Percentiles rank a stretch among this genome's conserved stretches.
phyloP scores from a whole-genome alignment of 225 moss, liverwort and hornwort genomes.

The Sphagnum tenellum region DNA sequence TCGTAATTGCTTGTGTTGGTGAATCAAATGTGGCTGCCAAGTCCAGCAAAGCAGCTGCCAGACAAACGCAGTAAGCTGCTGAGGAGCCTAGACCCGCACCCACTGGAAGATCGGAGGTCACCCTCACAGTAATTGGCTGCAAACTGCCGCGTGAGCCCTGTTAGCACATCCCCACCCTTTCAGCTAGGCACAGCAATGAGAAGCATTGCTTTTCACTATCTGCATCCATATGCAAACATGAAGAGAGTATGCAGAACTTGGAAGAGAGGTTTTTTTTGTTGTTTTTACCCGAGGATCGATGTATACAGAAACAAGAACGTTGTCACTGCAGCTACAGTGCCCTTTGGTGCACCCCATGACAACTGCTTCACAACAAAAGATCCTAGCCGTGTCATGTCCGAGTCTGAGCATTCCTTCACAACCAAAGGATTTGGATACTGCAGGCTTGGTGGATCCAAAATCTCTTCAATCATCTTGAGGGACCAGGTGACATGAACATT shows the following conservation, averaged over 20 bases:
- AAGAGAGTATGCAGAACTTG: not conserved
- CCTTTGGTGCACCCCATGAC: constrained; percentile 22
- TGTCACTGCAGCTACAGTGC: constrained; percentile 61
- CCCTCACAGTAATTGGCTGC: constrained; percentile 62
- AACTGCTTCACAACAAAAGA: constrained; percentile 54
- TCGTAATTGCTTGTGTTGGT: constrained; percentile 10
- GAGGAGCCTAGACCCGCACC: constrained; percentile 97
- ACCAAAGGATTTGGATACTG: constrained; percentile 22
- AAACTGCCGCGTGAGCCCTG: constrained; percentile 71
- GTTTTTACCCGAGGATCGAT: constrained; percentile 72
- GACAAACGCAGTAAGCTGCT: constrained; percentile 85
- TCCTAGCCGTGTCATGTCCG: constrained; percentile 29
- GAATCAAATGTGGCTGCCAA: constrained; percentile 53
- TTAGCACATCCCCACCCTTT: constrained; percentile 37
- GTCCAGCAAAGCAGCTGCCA: constrained; percentile 67
- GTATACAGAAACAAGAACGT: constrained; percentile 73
- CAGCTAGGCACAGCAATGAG: constrained; percentile 16
- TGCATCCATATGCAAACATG: not conserved
- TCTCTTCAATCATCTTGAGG: constrained; percentile 29
- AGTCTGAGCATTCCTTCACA: constrained; percentile 25
- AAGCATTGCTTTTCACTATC: no score
- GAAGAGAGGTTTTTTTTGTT: no score
- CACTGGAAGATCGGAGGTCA: constrained; percentile 85
- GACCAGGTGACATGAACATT: constrained; percentile 52
- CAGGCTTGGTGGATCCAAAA: constrained; percentile 14